Evolutionary conservation across 306 rosid species (phyloP).

Genomic region (Quercus cerris): DNA sequence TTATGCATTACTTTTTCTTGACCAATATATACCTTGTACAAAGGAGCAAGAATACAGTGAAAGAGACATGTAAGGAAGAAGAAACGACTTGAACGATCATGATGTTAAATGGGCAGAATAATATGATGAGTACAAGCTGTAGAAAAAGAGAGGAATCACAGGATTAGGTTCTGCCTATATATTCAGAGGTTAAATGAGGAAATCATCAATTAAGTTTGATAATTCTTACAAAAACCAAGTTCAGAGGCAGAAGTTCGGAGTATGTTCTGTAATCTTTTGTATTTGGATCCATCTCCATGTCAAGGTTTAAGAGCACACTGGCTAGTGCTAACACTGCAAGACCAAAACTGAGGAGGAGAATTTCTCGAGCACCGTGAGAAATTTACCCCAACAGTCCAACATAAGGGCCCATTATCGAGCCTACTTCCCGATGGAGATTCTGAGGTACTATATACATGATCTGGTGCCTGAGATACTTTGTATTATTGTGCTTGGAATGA

Average conservation of each 20-base stretch:
- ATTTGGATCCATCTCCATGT: conserved; percentile 35
- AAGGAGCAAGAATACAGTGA: conserved; percentile 56
- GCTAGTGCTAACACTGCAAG: conserved; percentile 49
- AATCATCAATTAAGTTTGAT: background rate
- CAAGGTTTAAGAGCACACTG: conserved; percentile 62
- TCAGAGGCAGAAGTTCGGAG: conserved; percentile 66
- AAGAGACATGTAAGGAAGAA: conserved; percentile 51
- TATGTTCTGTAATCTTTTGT: conserved; percentile 40
- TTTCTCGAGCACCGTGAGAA: too few relatives aligned
- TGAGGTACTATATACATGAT: too few relatives aligned
- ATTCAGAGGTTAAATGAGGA: background rate
- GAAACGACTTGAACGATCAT: conserved; percentile 53
- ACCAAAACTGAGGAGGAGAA: conserved; percentile 46
- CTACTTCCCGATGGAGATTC: too few relatives aligned
- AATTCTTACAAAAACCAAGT: conserved; percentile 51
- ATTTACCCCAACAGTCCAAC: too few relatives aligned
- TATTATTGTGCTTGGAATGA: too few relatives aligned
- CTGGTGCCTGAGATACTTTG: too few relatives aligned
- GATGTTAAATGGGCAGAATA: conserved; percentile 63
- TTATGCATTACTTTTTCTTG: background rate
- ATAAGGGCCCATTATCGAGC: too few relatives aligned
- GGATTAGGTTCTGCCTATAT: background rate
- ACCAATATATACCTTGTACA: conserved; percentile 46
- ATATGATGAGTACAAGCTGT: conserved; percentile 35
- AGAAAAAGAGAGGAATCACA: background rate